Percentiles rank a stretch among this genome's conserved stretches.
These are phyloP conservation scores for Naumovozyma baii DNA, from an alignment of 805 yeast species.

Conservation along the genomic window DNA sequence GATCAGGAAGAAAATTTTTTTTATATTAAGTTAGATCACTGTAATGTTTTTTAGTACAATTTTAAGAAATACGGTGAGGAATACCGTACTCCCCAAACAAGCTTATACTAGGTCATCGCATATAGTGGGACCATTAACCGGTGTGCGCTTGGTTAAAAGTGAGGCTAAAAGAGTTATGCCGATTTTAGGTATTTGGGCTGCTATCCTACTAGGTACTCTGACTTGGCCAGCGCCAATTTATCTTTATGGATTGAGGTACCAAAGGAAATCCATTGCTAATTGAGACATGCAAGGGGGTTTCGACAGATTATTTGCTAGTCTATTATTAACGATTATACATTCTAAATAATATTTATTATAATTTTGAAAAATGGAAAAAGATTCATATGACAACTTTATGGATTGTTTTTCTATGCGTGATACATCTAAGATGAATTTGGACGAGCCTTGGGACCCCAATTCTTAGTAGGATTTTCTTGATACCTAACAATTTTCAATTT, in stretches of 20 bases:
- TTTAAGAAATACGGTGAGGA: slow-evolving; percentile 12
- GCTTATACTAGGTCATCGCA: background rate
- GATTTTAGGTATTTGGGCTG: slow-evolving; percentile 14
- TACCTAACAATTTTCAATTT: slow-evolving; percentile 74
- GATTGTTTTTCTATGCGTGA: too few relatives aligned
- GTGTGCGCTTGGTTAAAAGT: slow-evolving; percentile 14
- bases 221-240: slow-evolving; percentile 23
- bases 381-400: too few relatives aligned
- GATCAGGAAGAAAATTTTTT: too few relatives aligned
- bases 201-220: slow-evolving; percentile 10
- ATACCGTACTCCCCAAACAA: slow-evolving; percentile 1
- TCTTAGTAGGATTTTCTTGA: slow-evolving; percentile 86
- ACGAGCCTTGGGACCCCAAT: slow-evolving; percentile 95
- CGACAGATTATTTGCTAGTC: background rate
- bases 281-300: background rate
- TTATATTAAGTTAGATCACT: too few relatives aligned
- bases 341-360: background rate
- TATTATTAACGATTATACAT: background rate
- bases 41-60: slow-evolving; percentile 18
- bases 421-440: slow-evolving; percentile 33
- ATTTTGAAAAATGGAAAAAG: background rate
- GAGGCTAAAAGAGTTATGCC: slow-evolving; percentile 22
- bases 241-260: background rate
- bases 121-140: slow-evolving; percentile 1
- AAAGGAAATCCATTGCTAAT: background rate